Percentiles rank a stretch among this genome's conserved stretches.
phyloP scores from a whole-genome alignment of 1,284 basidiomycete species.

The Sporisorium reilianum region DNA sequence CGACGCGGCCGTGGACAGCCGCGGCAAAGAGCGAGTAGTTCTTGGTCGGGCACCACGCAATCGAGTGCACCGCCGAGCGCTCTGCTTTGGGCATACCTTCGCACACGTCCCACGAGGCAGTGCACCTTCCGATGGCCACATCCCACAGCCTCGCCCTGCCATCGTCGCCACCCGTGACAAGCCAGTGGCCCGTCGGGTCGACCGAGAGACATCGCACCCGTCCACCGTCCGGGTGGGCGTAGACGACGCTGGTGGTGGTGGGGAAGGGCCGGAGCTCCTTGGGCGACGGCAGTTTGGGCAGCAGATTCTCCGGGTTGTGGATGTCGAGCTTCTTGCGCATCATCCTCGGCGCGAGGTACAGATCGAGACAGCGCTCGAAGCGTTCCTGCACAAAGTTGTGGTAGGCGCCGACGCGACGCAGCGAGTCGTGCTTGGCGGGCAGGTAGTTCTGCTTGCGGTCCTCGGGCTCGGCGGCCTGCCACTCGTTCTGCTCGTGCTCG shows the following conservation, averaged over 20 bases:
- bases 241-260: conserved; percentile 81
- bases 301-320: conserved; percentile 80
- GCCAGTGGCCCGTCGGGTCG: conserved; percentile 91
- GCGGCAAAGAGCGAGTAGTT: conserved; percentile 86
- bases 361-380: conserved; percentile 92
- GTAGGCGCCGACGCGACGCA: conserved; percentile 93
- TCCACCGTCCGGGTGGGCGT: conserved; percentile 76
- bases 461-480: conserved; percentile 87
- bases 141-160: conserved; percentile 93
- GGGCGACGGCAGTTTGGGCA: conserved; percentile 95
- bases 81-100: conserved; percentile 55
- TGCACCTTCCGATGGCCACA: conserved; percentile 87
- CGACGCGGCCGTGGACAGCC: conserved; percentile 75
- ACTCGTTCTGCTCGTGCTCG: conserved; percentile 83
- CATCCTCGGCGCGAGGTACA: conserved; percentile 95
- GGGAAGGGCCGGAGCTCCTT: conserved; percentile 95
- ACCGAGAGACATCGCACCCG: conserved; percentile 82
- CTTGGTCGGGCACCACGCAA: conserved; percentile 93
- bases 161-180: conserved; percentile 89
- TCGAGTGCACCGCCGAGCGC: conserved; percentile 76
- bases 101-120: conserved; percentile 85
- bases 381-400: conserved; percentile 91
- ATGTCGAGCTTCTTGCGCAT: conserved; percentile 68
- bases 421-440: conserved; percentile 84
- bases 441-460: conserved; percentile 92